Conservation (phyloP, 352 stramenopile species). For the Pythium grandisporangium region DNA sequence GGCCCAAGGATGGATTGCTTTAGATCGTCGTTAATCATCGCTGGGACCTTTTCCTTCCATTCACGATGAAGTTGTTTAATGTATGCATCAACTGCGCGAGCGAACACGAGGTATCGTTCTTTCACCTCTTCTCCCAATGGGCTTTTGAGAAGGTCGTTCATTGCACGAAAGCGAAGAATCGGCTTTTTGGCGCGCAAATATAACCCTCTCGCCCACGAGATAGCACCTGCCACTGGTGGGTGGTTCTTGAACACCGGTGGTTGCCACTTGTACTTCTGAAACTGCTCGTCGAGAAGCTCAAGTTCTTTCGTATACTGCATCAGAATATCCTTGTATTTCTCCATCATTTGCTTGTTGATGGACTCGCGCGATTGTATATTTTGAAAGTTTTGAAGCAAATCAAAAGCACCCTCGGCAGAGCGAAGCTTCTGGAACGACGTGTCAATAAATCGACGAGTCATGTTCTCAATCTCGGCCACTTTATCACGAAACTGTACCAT, state of each 20-base stretch:
- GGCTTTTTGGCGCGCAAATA: constrained; percentile 92
- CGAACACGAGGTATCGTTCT: constrained; percentile 92
- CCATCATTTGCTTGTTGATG: constrained; percentile 96
- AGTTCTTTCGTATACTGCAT: constrained; percentile 96
- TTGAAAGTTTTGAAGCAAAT: constrained; percentile 96
- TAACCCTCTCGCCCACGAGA: constrained; percentile 72
- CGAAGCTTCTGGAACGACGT: constrained; percentile 94
- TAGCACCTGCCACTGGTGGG: constrained; percentile 81
- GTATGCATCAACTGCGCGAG: constrained; percentile 88
- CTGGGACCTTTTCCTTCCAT: constrained; percentile 85
- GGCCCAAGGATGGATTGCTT: constrained; percentile 90
- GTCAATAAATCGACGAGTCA: constrained; percentile 94
- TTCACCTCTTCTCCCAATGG: constrained; percentile 90
- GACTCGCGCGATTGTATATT: constrained; percentile 93
- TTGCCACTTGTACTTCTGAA: constrained; percentile 69
- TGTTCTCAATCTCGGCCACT: constrained; percentile 92
- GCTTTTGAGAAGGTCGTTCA: constrained; percentile 89
- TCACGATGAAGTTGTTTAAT: constrained; percentile 90
- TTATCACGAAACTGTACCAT: constrained; percentile 93
- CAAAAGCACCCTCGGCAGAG: constrained; percentile 91
- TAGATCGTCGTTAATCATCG: constrained; percentile 88
- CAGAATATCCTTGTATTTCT: constrained; percentile 96
- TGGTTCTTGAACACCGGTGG: constrained; percentile 93
- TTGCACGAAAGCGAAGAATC: constrained; percentile 91
- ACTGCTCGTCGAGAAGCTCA: constrained; percentile 86